Conservation (phyloP, 192 early-diverging fungal genomes). For the Chytriomyces confervae region DNA sequence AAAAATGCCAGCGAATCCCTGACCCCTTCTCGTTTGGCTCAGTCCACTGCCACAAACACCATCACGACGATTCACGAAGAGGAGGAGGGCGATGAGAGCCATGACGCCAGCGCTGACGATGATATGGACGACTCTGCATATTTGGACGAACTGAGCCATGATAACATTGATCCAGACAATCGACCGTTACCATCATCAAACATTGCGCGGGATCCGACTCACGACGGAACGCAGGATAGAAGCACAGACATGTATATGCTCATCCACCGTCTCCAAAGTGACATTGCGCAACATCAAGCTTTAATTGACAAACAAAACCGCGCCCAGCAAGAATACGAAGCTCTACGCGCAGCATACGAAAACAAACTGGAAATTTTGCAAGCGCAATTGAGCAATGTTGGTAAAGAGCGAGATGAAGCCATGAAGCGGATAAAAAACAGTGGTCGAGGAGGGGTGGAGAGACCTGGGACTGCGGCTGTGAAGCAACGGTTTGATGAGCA, state of each 20-base stretch:
- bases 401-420: slow-evolving; percentile 69
- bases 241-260: slow-evolving; percentile 47
- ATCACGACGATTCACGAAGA: background rate
- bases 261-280: slow-evolving; percentile 55
- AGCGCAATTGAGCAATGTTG: slow-evolving; percentile 55
- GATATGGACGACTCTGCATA: background rate
- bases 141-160: too few relatives aligned
- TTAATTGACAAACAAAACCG: slow-evolving; percentile 45
- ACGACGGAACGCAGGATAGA: background rate
- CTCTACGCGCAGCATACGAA: slow-evolving; percentile 65
- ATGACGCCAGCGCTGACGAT: slow-evolving; percentile 10
- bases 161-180: too few relatives aligned
- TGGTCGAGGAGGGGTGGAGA: slow-evolving; percentile 43
- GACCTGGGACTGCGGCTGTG: slow-evolving; percentile 40
- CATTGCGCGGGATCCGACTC: too few relatives aligned
- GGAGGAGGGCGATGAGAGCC: background rate
- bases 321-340: slow-evolving; percentile 54
- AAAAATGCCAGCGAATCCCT: slow-evolving; percentile 9
- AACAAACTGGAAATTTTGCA: slow-evolving; percentile 70
- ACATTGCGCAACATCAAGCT: slow-evolving; percentile 58
- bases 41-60: background rate
- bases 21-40: background rate
- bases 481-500: slow-evolving; percentile 51
- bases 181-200: too few relatives aligned
- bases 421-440: slow-evolving; percentile 58